Conservation (phyloP, 495 filamentous ascomycete genomes). For the Penicillium waksmanii region DNA sequence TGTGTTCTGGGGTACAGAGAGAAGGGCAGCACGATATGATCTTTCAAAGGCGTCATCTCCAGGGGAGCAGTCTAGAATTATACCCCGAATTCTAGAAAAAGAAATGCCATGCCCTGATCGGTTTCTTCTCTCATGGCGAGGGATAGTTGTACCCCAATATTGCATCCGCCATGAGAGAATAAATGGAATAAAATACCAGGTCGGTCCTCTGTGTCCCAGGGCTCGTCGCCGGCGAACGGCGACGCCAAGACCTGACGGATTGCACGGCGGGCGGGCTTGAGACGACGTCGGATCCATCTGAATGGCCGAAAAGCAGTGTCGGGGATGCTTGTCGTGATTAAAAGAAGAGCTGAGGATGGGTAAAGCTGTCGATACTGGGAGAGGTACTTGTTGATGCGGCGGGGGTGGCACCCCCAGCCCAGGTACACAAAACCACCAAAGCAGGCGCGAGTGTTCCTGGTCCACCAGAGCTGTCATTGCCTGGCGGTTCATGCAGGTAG, state of each 20-base stretch:
- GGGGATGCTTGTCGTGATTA: conserved; percentile 27
- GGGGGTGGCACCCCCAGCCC: conserved; percentile 35
- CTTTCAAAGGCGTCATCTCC: conserved; percentile 32
- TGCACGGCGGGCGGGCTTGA: conserved; percentile 26
- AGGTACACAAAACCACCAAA: conserved; percentile 35
- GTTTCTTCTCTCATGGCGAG: conserved; percentile 26
- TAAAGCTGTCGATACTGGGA: conserved; percentile 24
- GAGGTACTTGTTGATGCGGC: conserved; percentile 35
- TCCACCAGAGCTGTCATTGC: conserved; percentile 3
- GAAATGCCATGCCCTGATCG: conserved; percentile 14
- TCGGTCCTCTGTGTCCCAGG: conserved; percentile 1
- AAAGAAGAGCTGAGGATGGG: conserved; percentile 28
- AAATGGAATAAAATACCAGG: conserved; percentile 32
- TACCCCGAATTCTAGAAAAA: conserved; percentile 20
- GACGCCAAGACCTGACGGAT: conserved; percentile 22
- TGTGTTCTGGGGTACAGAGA: conserved; percentile 19
- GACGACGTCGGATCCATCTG: conserved; percentile 21
- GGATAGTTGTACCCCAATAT: conserved; percentile 30
- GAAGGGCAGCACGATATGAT: conserved; percentile 26
- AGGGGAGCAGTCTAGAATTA: conserved; percentile 38
- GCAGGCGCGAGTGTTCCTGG: conserved; percentile 13
- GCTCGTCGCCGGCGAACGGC: conserved; percentile 4
- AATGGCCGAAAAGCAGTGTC: conserved; percentile 25
- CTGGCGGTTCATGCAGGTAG: conserved; percentile 25
- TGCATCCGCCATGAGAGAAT: conserved; percentile 37